Evolutionary conservation across 2,329 filamentous ascomycete genomes (phyloP).

Genomic region (Trichoderma hamatum): DNA sequence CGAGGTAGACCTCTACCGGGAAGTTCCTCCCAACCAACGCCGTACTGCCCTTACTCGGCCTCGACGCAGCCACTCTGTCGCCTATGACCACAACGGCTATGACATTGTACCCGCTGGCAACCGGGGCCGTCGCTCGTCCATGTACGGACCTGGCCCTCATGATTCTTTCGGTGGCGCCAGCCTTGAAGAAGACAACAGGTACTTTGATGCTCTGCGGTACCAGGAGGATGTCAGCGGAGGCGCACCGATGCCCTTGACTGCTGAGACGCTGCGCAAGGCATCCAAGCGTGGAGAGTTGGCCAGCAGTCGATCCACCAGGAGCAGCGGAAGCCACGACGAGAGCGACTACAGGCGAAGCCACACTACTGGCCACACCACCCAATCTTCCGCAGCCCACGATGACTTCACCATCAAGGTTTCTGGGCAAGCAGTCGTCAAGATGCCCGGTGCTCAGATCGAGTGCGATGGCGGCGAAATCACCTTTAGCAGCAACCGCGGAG

Average conservation of each 20-base stretch:
- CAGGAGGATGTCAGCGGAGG: conserved; percentile 56
- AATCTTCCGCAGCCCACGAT: conserved; percentile 51
- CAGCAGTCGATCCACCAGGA: conserved; percentile 61
- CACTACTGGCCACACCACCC: conserved; percentile 60
- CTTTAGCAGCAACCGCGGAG: conserved; percentile 46
- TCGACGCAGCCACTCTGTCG: conserved; percentile 41
- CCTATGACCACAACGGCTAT: conserved; percentile 45
- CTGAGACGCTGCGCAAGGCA: conserved; percentile 57
- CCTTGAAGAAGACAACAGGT: conserved; percentile 46
- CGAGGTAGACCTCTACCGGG: conserved; percentile 44
- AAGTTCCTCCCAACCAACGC: conserved; percentile 44
- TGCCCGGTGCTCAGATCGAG: conserved; percentile 61
- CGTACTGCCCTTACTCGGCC: conserved; percentile 38
- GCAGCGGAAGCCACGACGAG: conserved; percentile 63
- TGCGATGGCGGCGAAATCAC: conserved; percentile 65
- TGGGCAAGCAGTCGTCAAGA: conserved; percentile 58
- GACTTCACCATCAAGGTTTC: conserved; percentile 65
- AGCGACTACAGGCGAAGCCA: conserved; percentile 65
- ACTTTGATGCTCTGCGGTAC: conserved; percentile 48
- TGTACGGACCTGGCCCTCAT: conserved; percentile 44
- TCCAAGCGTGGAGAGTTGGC: conserved; percentile 49
- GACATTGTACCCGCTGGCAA: conserved; percentile 46
- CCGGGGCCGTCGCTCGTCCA: conserved; percentile 45
- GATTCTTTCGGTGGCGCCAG: conserved; percentile 39
- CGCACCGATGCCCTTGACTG: conserved; percentile 54